A percentile compares a stretch with the other conserved stretches of the same genome.
These are phyloP conservation scores for Laetiporus sulphureus DNA, from an alignment of 1,284 basidiomycete species.

Conservation along the genomic window DNA sequence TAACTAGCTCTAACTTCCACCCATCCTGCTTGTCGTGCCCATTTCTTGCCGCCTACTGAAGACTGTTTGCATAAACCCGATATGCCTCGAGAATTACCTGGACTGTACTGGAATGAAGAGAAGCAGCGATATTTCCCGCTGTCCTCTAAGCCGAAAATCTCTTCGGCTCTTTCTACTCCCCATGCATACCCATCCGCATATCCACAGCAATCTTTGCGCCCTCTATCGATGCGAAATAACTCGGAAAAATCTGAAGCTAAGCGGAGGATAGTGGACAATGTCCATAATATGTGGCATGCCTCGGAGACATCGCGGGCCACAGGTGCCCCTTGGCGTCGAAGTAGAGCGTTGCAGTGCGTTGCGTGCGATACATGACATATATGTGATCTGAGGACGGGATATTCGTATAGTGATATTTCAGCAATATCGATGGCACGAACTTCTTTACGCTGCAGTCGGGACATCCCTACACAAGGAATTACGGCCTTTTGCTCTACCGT, in stretches of 20 bases:
- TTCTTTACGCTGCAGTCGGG: too few species aligned
- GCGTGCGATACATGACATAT: too few species aligned
- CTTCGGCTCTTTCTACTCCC: neutral
- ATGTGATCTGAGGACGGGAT: too few species aligned
- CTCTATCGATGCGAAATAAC: neutral
- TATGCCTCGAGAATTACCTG: slow-evolving; percentile 25
- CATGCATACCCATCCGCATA: neutral
- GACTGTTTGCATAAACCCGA: too few species aligned
- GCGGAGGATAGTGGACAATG: slow-evolving; percentile 1
- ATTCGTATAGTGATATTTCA: too few species aligned
- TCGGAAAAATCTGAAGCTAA: slow-evolving; percentile 4
- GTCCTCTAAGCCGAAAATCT: slow-evolving; percentile 15
- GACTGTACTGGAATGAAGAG: slow-evolving; percentile 26
- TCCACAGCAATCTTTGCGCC: neutral
- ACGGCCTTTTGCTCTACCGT: neutral
- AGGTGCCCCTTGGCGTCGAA: neutral
- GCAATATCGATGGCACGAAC: too few species aligned
- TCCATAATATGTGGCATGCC: slow-evolving; percentile 3
- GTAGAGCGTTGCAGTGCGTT: slow-evolving; percentile 11
- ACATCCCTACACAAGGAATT: too few species aligned
- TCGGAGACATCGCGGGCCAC: slow-evolving; percentile 6
- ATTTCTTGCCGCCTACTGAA: too few species aligned
- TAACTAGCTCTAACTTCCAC: too few species aligned
- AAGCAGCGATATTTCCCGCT: slow-evolving; percentile 25
- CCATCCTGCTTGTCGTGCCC: too few species aligned